Base-by-base conservation (phyloP, 2,329 filamentous ascomycete genomes). In the Sclerotiophoma versabilis region DNA sequence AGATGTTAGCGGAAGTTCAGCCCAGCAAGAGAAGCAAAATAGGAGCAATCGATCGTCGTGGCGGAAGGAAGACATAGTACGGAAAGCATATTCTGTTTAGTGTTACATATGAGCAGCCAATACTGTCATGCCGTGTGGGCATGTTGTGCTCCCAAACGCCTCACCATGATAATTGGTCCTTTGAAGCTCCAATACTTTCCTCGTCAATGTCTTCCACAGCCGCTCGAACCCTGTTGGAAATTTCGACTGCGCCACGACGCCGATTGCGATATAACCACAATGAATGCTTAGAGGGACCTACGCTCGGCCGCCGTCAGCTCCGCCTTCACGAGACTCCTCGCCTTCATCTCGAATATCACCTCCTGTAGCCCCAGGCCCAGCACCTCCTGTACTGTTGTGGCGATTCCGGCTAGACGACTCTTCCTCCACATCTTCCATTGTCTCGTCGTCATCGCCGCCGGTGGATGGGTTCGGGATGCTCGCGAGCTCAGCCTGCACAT, bases 261-360 rank as follows among this genome's bases (percentile, higher is more conserved):
- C 61, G 58, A 58, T 64, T 65, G 59, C 58, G 47, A 60, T 63
- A 65, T 57, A 66, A 67, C 64, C 55, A 56, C 53, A 69, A 54
- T 54, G 63, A 68, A 66, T 57, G 55, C 51, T 68, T 54, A 47
- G 78, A 77, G 22, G 39, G 38, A 99, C 96, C 93, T 98, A 99
- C 95, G 93, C 95, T 97, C 95, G 87, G 80, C 91, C 96, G 72
- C 96, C 95, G 79, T 98, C 95, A 66, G 92, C 92, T 74, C 96
- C 95, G 57, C 93, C 95, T 77, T 96, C 92, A 79, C 96, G 85
- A 62, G 93, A 87, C 65, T 86, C 87, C 75, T 92, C 87, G 54
- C 95, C 95, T 76, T 98, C 95, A 76, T 96, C 88, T 76, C 93
- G 86, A 65, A 96, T 80, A 74, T 99, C 93, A 60, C 93, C 93